Evolutionary conservation across 441 rosid genomes (phyloP), one percentile per base, ranked within the genome.

Genomic region (Aleurites moluccanus): DNA sequence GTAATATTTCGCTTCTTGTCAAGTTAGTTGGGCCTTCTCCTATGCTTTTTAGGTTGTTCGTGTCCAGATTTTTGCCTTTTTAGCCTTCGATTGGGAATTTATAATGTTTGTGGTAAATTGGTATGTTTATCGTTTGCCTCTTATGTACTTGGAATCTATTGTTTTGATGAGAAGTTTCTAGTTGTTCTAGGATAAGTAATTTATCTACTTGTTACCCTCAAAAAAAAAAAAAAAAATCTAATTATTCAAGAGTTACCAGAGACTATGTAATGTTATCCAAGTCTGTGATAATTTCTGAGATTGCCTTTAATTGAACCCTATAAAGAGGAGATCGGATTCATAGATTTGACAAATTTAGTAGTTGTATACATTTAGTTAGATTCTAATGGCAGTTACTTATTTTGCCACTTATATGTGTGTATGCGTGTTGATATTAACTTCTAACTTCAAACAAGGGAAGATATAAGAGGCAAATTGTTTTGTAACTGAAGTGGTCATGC

Each of bases 171-270:
- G 47, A 35, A 35, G 40, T 59, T 45, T 28, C 16, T 40, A 35
- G 59, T 27, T 64, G 33, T 67, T 63, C 64, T 67, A 42, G 49
- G 21, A 64, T 44, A 77, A 70, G 72, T n/a, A n/a, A n/a, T 79
- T 60, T 59, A 60, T 28, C 28, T 67, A 15, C 6, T 21, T 10
- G 9, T 40, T n/a, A 38, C 40, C 9, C 40, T 6, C n/a, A n/a
- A n/a, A n/a, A n/a, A 35, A 38, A 38, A 38, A n/a, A 38, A 38
- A 38, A 38, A 6, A 9, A 38, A 38, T 50, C 23, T 67, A n/a
- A 10, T n/a, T 15, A 3, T 38, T 28, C 8, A 2, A 15, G 56
- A 56, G n/a, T 52, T 73, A 2, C 28, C 25, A 14, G 55, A 38
- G 6, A 20, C 0, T 40, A 23, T 14, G 27, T 6, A 40, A 38